Evolutionary conservation across 257 asterid genomes (phyloP).

Genomic region (Rhazya stricta): DNA sequence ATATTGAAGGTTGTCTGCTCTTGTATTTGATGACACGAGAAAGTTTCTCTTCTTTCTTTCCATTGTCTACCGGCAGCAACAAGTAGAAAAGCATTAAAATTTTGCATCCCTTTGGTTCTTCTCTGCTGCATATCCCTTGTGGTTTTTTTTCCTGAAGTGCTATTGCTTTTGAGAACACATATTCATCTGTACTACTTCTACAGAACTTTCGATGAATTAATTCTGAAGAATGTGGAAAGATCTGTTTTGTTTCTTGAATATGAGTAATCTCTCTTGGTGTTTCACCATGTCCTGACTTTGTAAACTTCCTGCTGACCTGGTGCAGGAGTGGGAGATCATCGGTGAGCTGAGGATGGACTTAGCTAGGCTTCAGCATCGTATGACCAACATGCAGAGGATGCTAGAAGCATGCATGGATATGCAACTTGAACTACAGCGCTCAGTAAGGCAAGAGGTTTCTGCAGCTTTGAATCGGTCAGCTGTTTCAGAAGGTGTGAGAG

Average conservation of each 20-base stretch:
- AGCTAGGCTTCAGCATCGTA: conserved; percentile 72
- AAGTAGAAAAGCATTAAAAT: background rate
- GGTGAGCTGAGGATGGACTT: conserved; percentile 68
- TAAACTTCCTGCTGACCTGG: background rate
- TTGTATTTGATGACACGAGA: background rate
- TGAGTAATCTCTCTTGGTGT: background rate
- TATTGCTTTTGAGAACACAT: no score
- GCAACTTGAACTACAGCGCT: conserved; percentile 75
- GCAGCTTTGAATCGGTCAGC: conserved; percentile 65
- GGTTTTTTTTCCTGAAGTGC: conserved; percentile 3
- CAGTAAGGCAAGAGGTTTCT: conserved; percentile 68
- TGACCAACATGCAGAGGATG: conserved; percentile 76
- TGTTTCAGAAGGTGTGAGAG: conserved; percentile 43
- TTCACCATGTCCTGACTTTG: background rate
- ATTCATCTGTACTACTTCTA: background rate
- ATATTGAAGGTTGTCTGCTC: background rate
- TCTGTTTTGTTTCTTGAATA: background rate
- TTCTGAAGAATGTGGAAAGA: conserved; percentile 4
- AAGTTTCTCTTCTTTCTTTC: background rate
- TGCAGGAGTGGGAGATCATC: conserved; percentile 68
- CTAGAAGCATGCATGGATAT: conserved; percentile 87
- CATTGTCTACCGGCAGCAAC: no score
- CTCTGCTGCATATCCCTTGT: background rate
- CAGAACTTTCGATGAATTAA: background rate
- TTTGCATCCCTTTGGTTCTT: background rate